Base-by-base conservation (phyloP, 1,284 basidiomycete species). In the Tilletia walkeri region DNA sequence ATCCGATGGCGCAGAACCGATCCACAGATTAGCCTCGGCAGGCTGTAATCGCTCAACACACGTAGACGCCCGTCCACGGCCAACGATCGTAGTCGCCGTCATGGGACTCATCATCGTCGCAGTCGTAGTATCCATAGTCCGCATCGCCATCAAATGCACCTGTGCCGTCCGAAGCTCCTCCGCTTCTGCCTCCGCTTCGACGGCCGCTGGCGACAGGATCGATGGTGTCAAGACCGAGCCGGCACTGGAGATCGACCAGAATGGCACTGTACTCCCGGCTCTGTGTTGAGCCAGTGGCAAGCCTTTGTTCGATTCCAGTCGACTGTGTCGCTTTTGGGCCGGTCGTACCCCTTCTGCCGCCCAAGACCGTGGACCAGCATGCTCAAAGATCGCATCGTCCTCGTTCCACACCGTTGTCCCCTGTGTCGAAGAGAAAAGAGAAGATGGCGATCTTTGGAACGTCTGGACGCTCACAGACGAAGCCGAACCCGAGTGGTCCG, bases 321-420 rank as follows among this genome's bases (percentile, higher is more conserved):
- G 41, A 14, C 41, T 45, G 41, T 45, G 41, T 45, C 41, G 41
- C 41, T 45, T 45, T 14, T 14, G 41, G 41, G 41, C 14, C 41
- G 41, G 41, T 14, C 14, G 41, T 3, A 9, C 41, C 41, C 41
- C 41, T 45, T 45, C 41, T 45, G 9, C 41, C 50, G 50, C 6
- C 18, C 20, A 53, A 53, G 50, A 53, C 18, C n/a, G 50, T 10
- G 16, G 50, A 18, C 50, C 12, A 24, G 50, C 50, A 18, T 53
- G 12, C 50, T 53, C 50, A 18, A 53, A 53, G 50, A 53, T 18
- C 7, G 50, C 50, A 18, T 53, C 50, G 20, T 53, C 50, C 50
- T 53, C 50, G 50, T 53, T 53, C 50, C 50, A 53, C 50, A 53
- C 50, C 50, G 50, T 53, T 18, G 41, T 45, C 41, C 50, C 50